Evolutionary conservation across 768 basidiomycete species (phyloP).

Genomic region (Lentinula aciculospora): DNA sequence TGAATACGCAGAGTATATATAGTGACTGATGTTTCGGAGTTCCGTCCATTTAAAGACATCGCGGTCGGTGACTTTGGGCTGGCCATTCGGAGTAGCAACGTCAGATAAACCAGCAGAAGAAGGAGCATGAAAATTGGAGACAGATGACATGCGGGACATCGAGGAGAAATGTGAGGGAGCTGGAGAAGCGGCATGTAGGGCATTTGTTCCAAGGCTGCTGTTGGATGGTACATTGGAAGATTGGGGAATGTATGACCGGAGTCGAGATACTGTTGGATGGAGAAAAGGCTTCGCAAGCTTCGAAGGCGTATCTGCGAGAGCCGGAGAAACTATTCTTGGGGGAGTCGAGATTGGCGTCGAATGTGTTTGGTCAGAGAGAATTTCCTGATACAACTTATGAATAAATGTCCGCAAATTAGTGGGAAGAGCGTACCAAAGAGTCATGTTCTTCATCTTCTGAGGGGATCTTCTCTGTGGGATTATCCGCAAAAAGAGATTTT

Average conservation of each 20-base stretch:
- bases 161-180: constrained; percentile 64
- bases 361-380: constrained; percentile 28
- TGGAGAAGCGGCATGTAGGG: constrained; percentile 41
- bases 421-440: constrained; percentile 2
- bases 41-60: constrained; percentile 77
- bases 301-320: constrained; percentile 23
- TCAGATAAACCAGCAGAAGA: constrained; percentile 19
- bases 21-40: constrained; percentile 51
- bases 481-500: constrained; percentile 35
- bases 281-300: constrained; percentile 53
- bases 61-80: constrained; percentile 23
- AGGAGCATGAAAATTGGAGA: constrained; percentile 38
- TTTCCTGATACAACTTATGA: not conserved
- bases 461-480: constrained; percentile 24
- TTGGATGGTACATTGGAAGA: constrained; percentile 35
- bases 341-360: constrained; percentile 32
- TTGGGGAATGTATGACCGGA: constrained; percentile 62
- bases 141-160: constrained; percentile 63
- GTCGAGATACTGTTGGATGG: constrained; percentile 73
- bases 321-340: constrained; percentile 31
- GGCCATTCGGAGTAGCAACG: constrained; percentile 12
- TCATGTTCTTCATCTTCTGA: constrained; percentile 20
- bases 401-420: constrained; percentile 22
- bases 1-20: constrained; percentile 45
- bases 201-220: constrained; percentile 36